Percentiles rank a stretch among this genome's conserved stretches.
Conservation (phyloP, 2,329 filamentous ascomycete genomes). For the Trichoderma brevicompactum region DNA sequence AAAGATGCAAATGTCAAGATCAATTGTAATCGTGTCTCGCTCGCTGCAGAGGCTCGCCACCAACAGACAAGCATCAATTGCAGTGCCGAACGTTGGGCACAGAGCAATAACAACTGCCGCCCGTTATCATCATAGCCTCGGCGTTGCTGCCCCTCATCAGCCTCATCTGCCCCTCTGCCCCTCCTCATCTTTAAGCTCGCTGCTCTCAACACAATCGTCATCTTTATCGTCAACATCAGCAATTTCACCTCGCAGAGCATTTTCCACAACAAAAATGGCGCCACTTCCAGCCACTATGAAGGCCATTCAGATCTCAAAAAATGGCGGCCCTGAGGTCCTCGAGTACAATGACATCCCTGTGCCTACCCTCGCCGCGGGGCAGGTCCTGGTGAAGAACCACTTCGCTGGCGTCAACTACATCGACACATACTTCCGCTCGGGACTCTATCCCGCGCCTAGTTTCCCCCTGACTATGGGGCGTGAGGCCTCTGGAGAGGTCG, state of each 20-base stretch:
- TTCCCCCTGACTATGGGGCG: slow-evolving; percentile 79
- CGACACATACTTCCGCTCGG: slow-evolving; percentile 87
- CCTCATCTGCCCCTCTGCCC: slow-evolving; percentile 22
- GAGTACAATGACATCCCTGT: slow-evolving; percentile 72
- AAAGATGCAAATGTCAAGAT: background rate
- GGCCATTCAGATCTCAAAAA: slow-evolving; percentile 67
- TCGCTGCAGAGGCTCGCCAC: background rate
- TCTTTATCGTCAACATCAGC: background rate
- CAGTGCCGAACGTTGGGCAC: no score
- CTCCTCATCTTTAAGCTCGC: background rate
- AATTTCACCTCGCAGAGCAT: slow-evolving; percentile 16
- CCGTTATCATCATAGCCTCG: background rate
- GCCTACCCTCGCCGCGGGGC: slow-evolving; percentile 67
- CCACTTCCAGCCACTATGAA: slow-evolving; percentile 73
- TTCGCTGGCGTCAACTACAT: slow-evolving; percentile 86
- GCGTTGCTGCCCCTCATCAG: slow-evolving; percentile 2
- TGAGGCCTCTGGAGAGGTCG: slow-evolving; percentile 75
- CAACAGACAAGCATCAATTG: no score
- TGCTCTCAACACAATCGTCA: background rate
- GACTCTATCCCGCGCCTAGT: slow-evolving; percentile 70
- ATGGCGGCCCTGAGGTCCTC: slow-evolving; percentile 71
- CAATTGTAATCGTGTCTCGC: slow-evolving; percentile 6
- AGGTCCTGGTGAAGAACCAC: slow-evolving; percentile 81
- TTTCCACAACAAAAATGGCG: slow-evolving; percentile 57
- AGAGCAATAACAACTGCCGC: background rate